Conservation (phyloP, 2,329 filamentous ascomycete species). For the Fusarium sublunatum region DNA sequence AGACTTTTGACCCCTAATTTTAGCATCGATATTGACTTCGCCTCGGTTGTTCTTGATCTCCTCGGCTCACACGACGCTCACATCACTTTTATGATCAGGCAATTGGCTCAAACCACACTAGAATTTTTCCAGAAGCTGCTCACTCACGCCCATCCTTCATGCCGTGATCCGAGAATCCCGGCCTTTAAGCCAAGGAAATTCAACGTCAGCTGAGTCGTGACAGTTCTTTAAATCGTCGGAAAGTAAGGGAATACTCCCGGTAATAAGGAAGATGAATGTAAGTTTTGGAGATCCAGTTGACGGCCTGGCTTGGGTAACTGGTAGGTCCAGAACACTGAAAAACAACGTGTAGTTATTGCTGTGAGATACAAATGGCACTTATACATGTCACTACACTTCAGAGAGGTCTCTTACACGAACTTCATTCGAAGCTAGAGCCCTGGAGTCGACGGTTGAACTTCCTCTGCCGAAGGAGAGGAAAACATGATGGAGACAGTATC, state of each 20-base stretch:
- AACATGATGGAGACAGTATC: constrained; percentile 7
- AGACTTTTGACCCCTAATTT: too few relatives aligned
- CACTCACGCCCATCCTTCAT: too few relatives aligned
- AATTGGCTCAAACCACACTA: constrained; percentile 37
- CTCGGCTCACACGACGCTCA: constrained; percentile 12
- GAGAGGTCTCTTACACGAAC: too few relatives aligned
- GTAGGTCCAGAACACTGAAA: too few relatives aligned
- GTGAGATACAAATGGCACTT: not conserved
- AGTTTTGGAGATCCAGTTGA: constrained; percentile 16
- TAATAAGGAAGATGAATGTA: constrained; percentile 19
- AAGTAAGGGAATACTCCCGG: not conserved
- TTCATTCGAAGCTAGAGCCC: too few relatives aligned
- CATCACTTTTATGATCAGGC: constrained; percentile 36
- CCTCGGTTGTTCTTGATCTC: constrained; percentile 10
- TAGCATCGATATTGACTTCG: not conserved
- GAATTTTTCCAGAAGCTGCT: constrained; percentile 46
- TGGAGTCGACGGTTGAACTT: not conserved
- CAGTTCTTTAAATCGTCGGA: constrained; percentile 10
- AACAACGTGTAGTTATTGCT: not conserved
- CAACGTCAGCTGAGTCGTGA: constrained; percentile 42
- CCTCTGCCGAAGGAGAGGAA: not conserved
- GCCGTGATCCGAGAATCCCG: constrained; percentile 20
- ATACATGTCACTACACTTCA: too few relatives aligned
- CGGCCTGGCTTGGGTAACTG: too few relatives aligned
- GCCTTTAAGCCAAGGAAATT: constrained; percentile 21